phyloP scores from a whole-genome alignment of 106 monocot species.

The Acorus gramineus region DNA sequence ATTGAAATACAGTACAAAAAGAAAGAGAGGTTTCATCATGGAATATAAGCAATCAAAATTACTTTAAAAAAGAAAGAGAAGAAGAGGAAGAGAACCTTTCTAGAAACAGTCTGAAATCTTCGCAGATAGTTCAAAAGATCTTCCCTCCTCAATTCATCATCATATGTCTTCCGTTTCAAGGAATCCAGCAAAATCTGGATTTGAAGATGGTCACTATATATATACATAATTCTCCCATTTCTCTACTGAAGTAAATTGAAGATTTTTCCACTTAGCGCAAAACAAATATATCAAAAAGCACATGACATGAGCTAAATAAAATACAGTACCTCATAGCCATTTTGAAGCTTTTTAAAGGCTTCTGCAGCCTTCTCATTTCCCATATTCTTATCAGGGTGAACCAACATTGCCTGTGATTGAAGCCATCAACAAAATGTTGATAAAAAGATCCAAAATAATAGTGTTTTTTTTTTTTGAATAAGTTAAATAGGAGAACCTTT shows the following conservation, averaged over 20 bases:
- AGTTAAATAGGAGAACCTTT: constrained; percentile 38
- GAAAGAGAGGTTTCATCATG: not conserved
- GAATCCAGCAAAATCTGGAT: constrained; percentile 88
- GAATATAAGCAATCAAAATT: not conserved
- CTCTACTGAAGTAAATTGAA: constrained; percentile 2
- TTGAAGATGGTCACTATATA: constrained; percentile 4
- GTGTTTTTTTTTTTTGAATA: not conserved
- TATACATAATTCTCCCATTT: not conserved
- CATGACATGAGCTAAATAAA: not conserved
- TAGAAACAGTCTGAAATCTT: constrained; percentile 61
- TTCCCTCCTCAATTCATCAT: constrained; percentile 86
- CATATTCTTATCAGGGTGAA: constrained; percentile 97
- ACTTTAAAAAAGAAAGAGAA: not conserved
- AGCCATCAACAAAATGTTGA: constrained; percentile 2
- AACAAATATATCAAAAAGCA: not conserved
- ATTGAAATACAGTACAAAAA: too few species aligned
- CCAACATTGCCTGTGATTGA: constrained; percentile 76
- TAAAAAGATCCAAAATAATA: not conserved
- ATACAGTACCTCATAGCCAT: constrained; percentile 81
- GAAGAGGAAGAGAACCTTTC: constrained; percentile 34
- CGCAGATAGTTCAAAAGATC: constrained; percentile 80
- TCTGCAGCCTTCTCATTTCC: constrained; percentile 94
- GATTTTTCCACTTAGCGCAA: not conserved
- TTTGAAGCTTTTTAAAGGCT: constrained; percentile 98
- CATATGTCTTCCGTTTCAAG: constrained; percentile 81